phyloP scores from a whole-genome alignment of 2,329 filamentous ascomycete species.

The Trichoderma hamatum region DNA sequence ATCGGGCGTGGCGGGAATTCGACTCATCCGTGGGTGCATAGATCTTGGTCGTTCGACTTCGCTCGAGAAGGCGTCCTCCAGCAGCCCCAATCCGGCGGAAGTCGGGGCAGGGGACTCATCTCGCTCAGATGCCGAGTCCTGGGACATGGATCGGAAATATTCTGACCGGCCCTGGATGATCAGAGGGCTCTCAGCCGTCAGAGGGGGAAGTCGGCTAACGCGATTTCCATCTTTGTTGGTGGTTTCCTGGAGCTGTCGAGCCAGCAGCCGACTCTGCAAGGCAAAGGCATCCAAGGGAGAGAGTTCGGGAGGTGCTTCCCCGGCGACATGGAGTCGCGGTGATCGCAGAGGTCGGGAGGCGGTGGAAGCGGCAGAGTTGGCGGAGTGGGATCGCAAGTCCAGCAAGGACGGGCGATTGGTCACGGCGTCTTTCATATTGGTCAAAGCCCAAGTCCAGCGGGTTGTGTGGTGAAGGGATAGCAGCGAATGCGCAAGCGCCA shows the following conservation, averaged over 20 bases:
- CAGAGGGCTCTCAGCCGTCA: constrained; percentile 81
- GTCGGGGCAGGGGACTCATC: constrained; percentile 37
- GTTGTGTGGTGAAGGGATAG: constrained; percentile 9
- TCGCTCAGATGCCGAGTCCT: constrained; percentile 58
- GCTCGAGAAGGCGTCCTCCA: constrained; percentile 58
- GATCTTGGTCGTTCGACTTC: constrained; percentile 65
- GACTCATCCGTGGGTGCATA: constrained; percentile 75
- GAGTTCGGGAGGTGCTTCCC: constrained; percentile 82
- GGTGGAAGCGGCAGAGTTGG: constrained; percentile 50
- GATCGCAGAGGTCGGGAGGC: constrained; percentile 62
- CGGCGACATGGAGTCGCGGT: constrained; percentile 75
- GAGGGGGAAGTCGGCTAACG: constrained; percentile 81
- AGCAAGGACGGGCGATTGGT: constrained; percentile 59
- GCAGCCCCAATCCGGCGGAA: constrained; percentile 47
- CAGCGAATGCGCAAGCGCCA: constrained; percentile 22
- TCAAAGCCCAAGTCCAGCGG: constrained; percentile 17
- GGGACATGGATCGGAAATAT: constrained; percentile 76
- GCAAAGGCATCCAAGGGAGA: constrained; percentile 96
- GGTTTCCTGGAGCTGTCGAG: constrained; percentile 81
- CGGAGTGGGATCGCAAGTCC: constrained; percentile 62
- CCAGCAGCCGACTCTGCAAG: constrained; percentile 83
- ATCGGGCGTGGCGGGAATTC: constrained; percentile 56
- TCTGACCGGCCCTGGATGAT: constrained; percentile 73
- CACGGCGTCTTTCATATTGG: constrained; percentile 44
- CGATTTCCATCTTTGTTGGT: constrained; percentile 69